Percentiles rank a stretch among this genome's conserved stretches.
These are phyloP conservation scores for Curvularia eragrostidis DNA, from an alignment of 2,329 filamentous ascomycete species.

Conservation along the genomic window DNA sequence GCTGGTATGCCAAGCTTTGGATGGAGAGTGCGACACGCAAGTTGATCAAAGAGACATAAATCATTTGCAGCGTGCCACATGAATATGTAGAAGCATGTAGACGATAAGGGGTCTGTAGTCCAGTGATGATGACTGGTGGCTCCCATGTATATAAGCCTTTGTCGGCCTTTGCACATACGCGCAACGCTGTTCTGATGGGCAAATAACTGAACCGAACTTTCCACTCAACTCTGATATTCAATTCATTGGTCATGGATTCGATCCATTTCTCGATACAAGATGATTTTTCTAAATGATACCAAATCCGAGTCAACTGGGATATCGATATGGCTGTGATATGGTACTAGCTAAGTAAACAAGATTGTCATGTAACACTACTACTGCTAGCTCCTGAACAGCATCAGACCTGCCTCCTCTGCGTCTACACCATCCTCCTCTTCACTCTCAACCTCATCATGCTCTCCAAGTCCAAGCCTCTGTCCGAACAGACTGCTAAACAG, in stretches of 20 bases:
- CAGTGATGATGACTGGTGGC: neutral
- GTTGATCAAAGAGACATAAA: slow-evolving; percentile 33
- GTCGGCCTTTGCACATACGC: neutral
- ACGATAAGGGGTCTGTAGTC: neutral
- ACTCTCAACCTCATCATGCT: slow-evolving; percentile 50
- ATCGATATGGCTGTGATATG: neutral
- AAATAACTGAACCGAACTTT: neutral
- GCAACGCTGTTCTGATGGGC: neutral
- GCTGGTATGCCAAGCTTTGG: slow-evolving; percentile 51
- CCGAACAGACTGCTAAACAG: slow-evolving; percentile 61
- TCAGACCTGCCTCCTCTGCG: slow-evolving; percentile 47
- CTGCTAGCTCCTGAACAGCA: slow-evolving; percentile 48
- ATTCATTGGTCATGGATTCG: neutral
- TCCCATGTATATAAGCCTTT: neutral
- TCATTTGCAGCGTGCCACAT: neutral
- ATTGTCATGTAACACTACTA: too few relatives aligned
- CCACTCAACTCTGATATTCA: neutral
- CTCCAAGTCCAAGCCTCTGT: slow-evolving; percentile 52
- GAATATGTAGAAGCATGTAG: neutral
- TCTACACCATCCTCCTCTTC: slow-evolving; percentile 47
- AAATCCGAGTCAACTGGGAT: neutral
- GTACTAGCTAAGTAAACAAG: too few relatives aligned
- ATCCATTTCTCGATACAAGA: neutral
- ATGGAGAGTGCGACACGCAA: slow-evolving; percentile 52
- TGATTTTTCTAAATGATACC: neutral